phyloP scores from a whole-genome alignment of 352 stramenopile species.

The Phytophthora pseudosyringae region DNA sequence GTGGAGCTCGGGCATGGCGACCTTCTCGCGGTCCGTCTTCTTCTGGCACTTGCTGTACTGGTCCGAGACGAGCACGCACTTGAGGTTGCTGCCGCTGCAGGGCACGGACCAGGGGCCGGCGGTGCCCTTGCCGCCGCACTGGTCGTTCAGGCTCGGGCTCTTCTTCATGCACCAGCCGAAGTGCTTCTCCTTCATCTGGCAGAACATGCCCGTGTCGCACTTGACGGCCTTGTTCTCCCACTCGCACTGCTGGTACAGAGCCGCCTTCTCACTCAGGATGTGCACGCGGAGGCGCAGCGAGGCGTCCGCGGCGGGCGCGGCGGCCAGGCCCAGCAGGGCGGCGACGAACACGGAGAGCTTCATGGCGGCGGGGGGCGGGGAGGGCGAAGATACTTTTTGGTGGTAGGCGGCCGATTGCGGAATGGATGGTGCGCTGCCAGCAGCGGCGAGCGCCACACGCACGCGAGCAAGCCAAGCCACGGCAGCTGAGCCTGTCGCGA shows the following conservation, averaged over 20 bases:
- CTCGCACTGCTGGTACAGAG: conserved; percentile 36
- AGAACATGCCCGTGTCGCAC: conserved; percentile 37
- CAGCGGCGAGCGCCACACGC: not conserved
- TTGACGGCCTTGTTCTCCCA: conserved; percentile 37
- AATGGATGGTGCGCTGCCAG: conserved; percentile 20
- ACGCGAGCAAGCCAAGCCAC: conserved; percentile 1
- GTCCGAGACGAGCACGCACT: conserved; percentile 35
- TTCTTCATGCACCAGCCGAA: conserved; percentile 40
- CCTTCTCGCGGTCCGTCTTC: conserved; percentile 26
- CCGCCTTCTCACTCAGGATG: conserved; percentile 27
- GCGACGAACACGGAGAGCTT: conserved; percentile 24
- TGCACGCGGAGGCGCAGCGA: conserved; percentile 33
- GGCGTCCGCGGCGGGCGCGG: conserved; percentile 10
- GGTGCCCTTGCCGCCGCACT: conserved; percentile 35
- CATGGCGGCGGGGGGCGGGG: conserved; percentile 23
- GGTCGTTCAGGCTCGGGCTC: conserved; percentile 30
- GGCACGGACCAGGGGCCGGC: conserved; percentile 28
- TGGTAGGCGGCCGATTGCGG: conserved; percentile 16
- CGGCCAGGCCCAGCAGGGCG: conserved; percentile 17
- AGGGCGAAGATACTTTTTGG: conserved; percentile 4
- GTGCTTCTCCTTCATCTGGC: conserved; percentile 31
- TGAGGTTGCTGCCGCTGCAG: conserved; percentile 30
- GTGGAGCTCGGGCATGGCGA: conserved; percentile 25
- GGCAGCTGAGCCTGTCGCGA: too few species aligned
- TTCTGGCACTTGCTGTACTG: conserved; percentile 43